Conservation (phyloP, 2,329 filamentous ascomycete species). For the Dothideomycetes sp. region DNA sequence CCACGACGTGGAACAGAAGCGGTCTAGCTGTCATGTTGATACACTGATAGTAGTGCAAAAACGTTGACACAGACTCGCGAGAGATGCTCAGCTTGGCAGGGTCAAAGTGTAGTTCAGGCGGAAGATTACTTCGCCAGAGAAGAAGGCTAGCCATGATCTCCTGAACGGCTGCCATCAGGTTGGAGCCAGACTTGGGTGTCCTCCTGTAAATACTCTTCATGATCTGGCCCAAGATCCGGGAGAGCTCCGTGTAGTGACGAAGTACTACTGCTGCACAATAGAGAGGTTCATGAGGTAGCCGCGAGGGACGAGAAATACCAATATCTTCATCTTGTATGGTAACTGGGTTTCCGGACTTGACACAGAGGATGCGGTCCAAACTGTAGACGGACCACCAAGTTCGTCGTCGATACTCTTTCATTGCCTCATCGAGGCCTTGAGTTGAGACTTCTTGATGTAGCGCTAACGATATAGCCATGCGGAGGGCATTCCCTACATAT, state of each 20-base stretch:
- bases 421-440: conserved; percentile 26
- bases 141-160: conserved; percentile 39
- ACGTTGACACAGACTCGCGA: conserved; percentile 41
- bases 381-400: conserved; percentile 49
- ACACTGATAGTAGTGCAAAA: conserved; percentile 47
- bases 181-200: conserved; percentile 34
- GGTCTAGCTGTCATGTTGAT: conserved; percentile 47
- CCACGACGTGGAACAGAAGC: conserved; percentile 43
- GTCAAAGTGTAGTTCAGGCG: conserved; percentile 27
- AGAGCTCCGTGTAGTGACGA: conserved; percentile 42
- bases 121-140: conserved; percentile 39
- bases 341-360: conserved; percentile 45
- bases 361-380: conserved; percentile 40
- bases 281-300: conserved; percentile 26
- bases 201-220: conserved; percentile 39
- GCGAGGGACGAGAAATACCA: conserved; percentile 28
- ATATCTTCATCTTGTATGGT: conserved; percentile 46
- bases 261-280: conserved; percentile 38
- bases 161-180: conserved; percentile 39
- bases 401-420: conserved; percentile 39
- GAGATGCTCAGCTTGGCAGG: conserved; percentile 21
- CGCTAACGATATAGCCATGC: conserved; percentile 47
- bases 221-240: conserved; percentile 41
- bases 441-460: conserved; percentile 43
- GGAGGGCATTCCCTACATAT: conserved; percentile 36